Evolutionary conservation across 257 asterid genomes (phyloP).

Genomic region (Penstemon eatonii): DNA sequence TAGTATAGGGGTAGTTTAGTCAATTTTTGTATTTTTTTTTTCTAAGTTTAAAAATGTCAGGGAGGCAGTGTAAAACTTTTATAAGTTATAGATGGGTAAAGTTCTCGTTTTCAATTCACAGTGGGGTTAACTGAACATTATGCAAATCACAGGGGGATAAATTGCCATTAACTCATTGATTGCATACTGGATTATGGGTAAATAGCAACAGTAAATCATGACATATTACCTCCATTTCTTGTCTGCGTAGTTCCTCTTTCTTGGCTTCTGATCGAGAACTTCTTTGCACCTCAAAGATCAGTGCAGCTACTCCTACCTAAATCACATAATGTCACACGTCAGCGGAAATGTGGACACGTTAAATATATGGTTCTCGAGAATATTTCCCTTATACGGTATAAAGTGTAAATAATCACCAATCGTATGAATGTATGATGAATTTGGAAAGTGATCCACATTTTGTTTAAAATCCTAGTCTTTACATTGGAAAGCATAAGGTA

Average conservation of each 20-base stretch:
- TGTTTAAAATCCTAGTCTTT: too few relatives aligned
- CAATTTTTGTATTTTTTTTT: too few relatives aligned
- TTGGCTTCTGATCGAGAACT: conserved; percentile 87
- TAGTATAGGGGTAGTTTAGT: neutral
- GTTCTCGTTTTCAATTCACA: too few relatives aligned
- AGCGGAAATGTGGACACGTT: too few relatives aligned
- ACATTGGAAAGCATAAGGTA: too few relatives aligned
- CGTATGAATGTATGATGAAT: too few relatives aligned
- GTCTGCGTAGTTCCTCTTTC: conserved; percentile 81
- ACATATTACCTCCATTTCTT: conserved; percentile 68
- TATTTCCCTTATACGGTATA: neutral
- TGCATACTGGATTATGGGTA: neutral
- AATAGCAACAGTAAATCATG: neutral
- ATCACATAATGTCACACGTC: conserved; percentile 13
- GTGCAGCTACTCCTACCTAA: conserved; percentile 85
- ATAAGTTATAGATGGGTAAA: neutral
- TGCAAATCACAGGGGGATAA: too few relatives aligned
- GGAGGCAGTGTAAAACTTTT: neutral
- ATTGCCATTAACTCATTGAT: neutral
- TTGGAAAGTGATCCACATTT: too few relatives aligned
- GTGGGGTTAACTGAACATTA: too few relatives aligned
- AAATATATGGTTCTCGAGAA: neutral
- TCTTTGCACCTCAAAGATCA: conserved; percentile 89
- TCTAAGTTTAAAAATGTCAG: too few relatives aligned
- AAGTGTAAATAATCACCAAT: too few relatives aligned